phyloP scores from a whole-genome alignment of 1,139 yeast genomes.

The Hansenula sp. region DNA sequence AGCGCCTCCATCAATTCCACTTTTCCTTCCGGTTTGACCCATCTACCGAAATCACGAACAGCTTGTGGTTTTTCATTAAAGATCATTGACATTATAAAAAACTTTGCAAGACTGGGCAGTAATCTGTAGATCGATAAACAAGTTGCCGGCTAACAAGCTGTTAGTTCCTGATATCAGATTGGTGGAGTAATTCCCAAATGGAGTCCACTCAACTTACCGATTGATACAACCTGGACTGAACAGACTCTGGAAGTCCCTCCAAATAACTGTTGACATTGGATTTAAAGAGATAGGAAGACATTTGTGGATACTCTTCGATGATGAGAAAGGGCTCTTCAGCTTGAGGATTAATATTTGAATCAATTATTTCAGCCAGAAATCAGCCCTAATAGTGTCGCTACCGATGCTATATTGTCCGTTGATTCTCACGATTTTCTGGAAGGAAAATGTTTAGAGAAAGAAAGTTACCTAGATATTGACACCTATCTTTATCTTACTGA shows the following conservation, averaged over 20 bases:
- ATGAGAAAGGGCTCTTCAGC: no score
- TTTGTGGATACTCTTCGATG: constrained; percentile 1
- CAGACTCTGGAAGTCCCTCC: constrained; percentile 82
- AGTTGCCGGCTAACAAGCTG: constrained; percentile 62
- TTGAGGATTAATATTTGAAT: no score
- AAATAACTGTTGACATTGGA: constrained; percentile 85
- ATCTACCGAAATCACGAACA: constrained; percentile 63
- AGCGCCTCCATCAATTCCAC: constrained; percentile 65
- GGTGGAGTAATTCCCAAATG: not conserved
- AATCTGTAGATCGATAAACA: constrained; percentile 87
- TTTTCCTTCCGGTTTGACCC: constrained; percentile 61
- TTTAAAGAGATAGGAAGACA: constrained; percentile 48
- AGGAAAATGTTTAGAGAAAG: no score
- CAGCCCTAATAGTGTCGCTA: no score
- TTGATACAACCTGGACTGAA: constrained; percentile 72
- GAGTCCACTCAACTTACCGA: constrained; percentile 27
- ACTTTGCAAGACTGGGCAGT: constrained; percentile 85
- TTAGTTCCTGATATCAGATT: constrained; percentile 24
- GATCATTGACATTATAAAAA: constrained; percentile 82
- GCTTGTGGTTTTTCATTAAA: constrained; percentile 76
- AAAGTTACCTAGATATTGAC: no score
- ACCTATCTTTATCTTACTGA: no score
- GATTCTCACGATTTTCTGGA: no score
- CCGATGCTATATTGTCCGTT: no score
- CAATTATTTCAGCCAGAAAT: no score